phyloP scores from a whole-genome alignment of 2,329 filamentous ascomycete genomes.

The Alternaria solani region DNA sequence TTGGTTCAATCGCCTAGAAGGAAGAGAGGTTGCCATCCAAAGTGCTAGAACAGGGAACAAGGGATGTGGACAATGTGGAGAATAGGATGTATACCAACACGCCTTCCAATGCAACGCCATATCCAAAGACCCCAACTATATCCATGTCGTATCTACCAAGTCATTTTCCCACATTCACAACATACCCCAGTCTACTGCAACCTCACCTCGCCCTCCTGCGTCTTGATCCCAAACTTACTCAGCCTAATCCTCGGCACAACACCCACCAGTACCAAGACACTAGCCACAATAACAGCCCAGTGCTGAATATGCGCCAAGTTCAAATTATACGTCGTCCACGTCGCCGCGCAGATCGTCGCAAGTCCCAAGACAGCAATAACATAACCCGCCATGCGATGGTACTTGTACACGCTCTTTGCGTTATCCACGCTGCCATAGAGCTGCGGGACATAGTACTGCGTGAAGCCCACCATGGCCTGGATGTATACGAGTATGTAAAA shows the following conservation, averaged over 20 bases:
- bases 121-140: background rate
- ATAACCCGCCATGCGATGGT: slow-evolving; percentile 83
- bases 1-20: no score
- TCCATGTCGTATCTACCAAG: fast-evolving
- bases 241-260: slow-evolving; percentile 81
- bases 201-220: slow-evolving; percentile 16
- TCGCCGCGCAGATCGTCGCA: slow-evolving; percentile 77
- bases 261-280: slow-evolving; percentile 72
- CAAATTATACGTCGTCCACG: slow-evolving; percentile 76
- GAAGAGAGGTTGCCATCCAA: no score
- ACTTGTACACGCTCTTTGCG: slow-evolving; percentile 88
- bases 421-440: slow-evolving; percentile 81
- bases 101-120: background rate
- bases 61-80: background rate
- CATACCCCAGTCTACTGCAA: background rate
- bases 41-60: no score
- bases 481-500: slow-evolving; percentile 74
- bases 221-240: slow-evolving; percentile 74
- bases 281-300: slow-evolving; percentile 76
- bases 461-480: slow-evolving; percentile 81
- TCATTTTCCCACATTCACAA: background rate
- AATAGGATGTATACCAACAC: background rate
- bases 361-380: slow-evolving; percentile 73
- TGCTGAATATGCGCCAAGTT: slow-evolving; percentile 74
- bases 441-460: slow-evolving; percentile 77